Conservation (phyloP, 345 rosid genomes). For the Lagerstroemia speciosa region DNA sequence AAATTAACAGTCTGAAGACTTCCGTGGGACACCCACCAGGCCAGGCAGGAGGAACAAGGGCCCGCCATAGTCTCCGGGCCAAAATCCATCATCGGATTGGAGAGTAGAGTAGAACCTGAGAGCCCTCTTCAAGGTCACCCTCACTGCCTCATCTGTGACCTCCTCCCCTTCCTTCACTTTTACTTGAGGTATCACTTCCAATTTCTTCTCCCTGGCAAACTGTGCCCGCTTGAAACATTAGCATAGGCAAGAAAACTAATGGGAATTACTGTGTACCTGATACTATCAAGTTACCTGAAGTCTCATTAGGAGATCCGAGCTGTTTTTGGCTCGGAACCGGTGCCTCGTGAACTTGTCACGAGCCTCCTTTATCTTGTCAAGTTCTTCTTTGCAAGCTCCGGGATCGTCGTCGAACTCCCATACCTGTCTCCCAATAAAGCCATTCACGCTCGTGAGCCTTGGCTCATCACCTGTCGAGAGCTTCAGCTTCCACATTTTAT, state of each 20-base stretch:
- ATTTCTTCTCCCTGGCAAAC: conserved; percentile 31
- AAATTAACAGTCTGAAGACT: too few species aligned
- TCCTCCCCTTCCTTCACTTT: conserved; percentile 16
- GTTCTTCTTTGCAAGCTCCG: conserved; percentile 24
- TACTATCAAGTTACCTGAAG: conserved; percentile 33
- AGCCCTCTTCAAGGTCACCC: conserved; percentile 26
- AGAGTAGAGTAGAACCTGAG: conserved; percentile 44
- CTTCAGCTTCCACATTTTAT: conserved; percentile 51
- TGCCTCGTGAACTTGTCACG: conserved; percentile 22
- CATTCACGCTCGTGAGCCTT: conserved; percentile 22
- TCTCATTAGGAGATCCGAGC: conserved; percentile 43
- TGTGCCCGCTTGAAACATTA: too few species aligned
- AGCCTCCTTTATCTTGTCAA: conserved; percentile 20
- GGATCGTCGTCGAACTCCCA: conserved; percentile 44
- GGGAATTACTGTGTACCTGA: too few species aligned
- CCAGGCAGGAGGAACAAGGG: conserved; percentile 67
- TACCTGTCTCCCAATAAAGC: conserved; percentile 38
- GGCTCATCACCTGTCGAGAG: conserved; percentile 30
- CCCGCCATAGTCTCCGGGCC: conserved; percentile 84
- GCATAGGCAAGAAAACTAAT: too few species aligned
- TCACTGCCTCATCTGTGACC: conserved; percentile 22
- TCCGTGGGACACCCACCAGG: conserved; percentile 26
- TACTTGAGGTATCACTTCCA: not conserved
- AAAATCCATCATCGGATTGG: conserved; percentile 59
- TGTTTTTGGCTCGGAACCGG: conserved; percentile 34